phyloP scores from a whole-genome alignment of 352 stramenopile species.

The Elongisporangium undulatum region DNA sequence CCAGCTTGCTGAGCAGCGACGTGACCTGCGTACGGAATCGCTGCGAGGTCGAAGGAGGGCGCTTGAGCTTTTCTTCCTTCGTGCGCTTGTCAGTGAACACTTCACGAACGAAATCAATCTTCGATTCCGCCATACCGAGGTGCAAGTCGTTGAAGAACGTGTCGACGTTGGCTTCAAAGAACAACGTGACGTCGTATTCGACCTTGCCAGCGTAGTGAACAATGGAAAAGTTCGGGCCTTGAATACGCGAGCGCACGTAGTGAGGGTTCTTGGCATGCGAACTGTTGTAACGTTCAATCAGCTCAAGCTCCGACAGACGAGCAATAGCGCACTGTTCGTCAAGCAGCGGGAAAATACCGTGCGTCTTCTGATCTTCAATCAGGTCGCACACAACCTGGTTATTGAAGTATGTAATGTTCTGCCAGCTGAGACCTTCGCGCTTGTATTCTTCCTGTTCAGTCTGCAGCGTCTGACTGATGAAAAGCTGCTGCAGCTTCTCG shows the following conservation, averaged over 20 bases:
- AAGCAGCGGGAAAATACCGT: constrained; percentile 78
- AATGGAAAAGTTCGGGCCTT: constrained; percentile 72
- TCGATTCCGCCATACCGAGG: constrained; percentile 64
- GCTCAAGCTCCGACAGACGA: constrained; percentile 58
- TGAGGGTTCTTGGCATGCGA: constrained; percentile 67
- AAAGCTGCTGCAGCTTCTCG: constrained; percentile 85
- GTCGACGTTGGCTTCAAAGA: constrained; percentile 84
- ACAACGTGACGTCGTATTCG: constrained; percentile 82
- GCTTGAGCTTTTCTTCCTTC: constrained; percentile 80
- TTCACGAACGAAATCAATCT: constrained; percentile 65
- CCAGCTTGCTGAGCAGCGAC: constrained; percentile 79
- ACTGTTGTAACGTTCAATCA: constrained; percentile 76
- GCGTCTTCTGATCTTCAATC: constrained; percentile 81
- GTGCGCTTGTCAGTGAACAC: constrained; percentile 80
- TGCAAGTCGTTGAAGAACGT: constrained; percentile 85
- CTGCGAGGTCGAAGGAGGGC: constrained; percentile 75
- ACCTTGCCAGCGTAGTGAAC: constrained; percentile 85
- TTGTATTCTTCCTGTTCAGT: constrained; percentile 78
- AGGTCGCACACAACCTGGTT: constrained; percentile 88
- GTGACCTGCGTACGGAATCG: constrained; percentile 80
- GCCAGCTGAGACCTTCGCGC: constrained; percentile 68
- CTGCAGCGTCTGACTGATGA: constrained; percentile 82
- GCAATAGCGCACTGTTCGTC: constrained; percentile 80
- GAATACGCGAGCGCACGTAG: constrained; percentile 70
- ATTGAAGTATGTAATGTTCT: constrained; percentile 81